Percentiles rank a stretch among this genome's conserved stretches.
phyloP scores from a whole-genome alignment of 441 rosid genomes.

The Populus trichocarpa region DNA sequence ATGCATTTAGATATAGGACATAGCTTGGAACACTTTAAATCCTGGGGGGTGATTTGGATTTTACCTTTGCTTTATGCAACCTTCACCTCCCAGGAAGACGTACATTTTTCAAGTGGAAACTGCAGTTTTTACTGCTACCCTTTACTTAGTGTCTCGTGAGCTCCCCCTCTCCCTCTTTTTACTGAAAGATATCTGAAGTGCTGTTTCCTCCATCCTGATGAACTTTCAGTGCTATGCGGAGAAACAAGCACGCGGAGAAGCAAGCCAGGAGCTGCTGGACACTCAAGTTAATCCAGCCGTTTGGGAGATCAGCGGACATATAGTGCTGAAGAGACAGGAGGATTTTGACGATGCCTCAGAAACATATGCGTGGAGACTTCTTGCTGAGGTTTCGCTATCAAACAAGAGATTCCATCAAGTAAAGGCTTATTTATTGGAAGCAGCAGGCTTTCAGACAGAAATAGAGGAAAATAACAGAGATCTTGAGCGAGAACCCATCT shows the following conservation, averaged over 20 bases:
- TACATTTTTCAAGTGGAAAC: no score
- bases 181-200: slow-evolving; percentile 63
- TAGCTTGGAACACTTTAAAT: no score
- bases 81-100: no score
- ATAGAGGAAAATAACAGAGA: not conserved
- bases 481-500: slow-evolving; percentile 13
- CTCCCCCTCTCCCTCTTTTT: slow-evolving; percentile 43
- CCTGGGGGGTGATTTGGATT: no score
- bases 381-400: slow-evolving; percentile 85
- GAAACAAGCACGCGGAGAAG: slow-evolving; percentile 96
- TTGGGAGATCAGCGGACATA: slow-evolving; percentile 99
- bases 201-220: slow-evolving; percentile 48
- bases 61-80: no score
- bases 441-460: slow-evolving; percentile 21
- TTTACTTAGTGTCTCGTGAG: not conserved
- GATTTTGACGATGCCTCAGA: slow-evolving; percentile 90
- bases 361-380: slow-evolving; percentile 85
- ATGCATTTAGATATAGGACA: no score
- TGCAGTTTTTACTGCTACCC: no score
- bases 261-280: slow-evolving; percentile 68
- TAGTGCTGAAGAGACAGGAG: slow-evolving; percentile 85
- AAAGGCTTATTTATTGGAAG: slow-evolving; percentile 57
- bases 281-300: slow-evolving; percentile 99
- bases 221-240: slow-evolving; percentile 84
- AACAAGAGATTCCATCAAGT: slow-evolving; percentile 83